Evolutionary conservation across 139 green algal species (phyloP).

Genomic region (Bryopsis sp.): DNA sequence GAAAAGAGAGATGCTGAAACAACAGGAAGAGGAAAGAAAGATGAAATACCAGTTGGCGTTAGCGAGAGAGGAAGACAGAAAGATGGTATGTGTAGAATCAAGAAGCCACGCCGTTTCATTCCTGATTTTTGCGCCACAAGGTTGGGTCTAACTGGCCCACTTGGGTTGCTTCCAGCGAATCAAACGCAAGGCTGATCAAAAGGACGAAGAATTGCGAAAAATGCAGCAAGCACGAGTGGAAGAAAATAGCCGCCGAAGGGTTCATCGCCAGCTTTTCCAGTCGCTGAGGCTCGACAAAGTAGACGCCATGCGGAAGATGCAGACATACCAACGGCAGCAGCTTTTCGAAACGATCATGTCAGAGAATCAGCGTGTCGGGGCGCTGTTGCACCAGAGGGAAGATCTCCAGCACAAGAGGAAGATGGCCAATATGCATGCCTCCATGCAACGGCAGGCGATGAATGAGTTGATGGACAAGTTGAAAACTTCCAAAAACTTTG

Average conservation of each 20-base stretch:
- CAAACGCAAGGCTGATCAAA: constrained; percentile 39
- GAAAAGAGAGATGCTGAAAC: constrained; percentile 24
- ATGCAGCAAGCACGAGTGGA: constrained; percentile 37
- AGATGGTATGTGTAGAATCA: constrained; percentile 23
- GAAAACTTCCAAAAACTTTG: constrained; percentile 32
- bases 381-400: constrained; percentile 35
- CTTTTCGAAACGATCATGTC: constrained; percentile 65
- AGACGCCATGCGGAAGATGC: constrained; percentile 56
- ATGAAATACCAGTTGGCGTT: constrained; percentile 41
- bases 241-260: constrained; percentile 40
- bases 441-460: constrained; percentile 57
- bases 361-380: constrained; percentile 44
- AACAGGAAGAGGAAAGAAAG: constrained; percentile 29
- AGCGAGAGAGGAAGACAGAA: constrained; percentile 39
- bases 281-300: constrained; percentile 35
- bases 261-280: constrained; percentile 33
- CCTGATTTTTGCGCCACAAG: too few relatives aligned
- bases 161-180: constrained; percentile 28
- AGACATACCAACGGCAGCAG: constrained; percentile 28
- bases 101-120: background rate
- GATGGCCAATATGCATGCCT: constrained; percentile 65
- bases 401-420: constrained; percentile 57
- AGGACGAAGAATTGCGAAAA: constrained; percentile 57
- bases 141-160: too few relatives aligned
- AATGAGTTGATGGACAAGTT: constrained; percentile 36